Conservation (phyloP, 495 filamentous ascomycete species). For the Trichoderma virens region DNA sequence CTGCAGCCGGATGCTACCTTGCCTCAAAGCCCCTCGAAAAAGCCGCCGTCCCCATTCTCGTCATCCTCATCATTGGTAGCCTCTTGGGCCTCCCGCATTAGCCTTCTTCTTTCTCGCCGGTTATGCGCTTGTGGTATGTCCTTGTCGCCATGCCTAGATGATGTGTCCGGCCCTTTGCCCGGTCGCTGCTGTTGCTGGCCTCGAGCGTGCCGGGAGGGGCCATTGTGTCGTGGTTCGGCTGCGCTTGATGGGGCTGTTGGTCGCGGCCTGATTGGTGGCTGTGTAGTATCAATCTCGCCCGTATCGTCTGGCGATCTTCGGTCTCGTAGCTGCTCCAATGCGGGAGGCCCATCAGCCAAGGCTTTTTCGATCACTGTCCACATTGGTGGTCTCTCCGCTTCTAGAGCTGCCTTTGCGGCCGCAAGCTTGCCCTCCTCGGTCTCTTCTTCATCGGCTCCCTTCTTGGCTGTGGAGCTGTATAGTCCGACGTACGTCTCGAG, state of each 20-base stretch:
- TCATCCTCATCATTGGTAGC: constrained; percentile 6
- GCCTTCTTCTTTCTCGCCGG: constrained; percentile 6
- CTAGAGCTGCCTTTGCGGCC: constrained; percentile 27
- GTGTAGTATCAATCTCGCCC: neutral
- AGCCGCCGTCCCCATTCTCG: constrained; percentile 16
- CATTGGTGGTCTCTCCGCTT: constrained; percentile 45
- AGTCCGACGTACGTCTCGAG: constrained; percentile 72
- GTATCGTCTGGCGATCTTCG: constrained; percentile 15
- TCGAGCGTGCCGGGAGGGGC: neutral
- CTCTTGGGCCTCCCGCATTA: constrained; percentile 7
- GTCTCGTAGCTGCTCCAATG: constrained; percentile 48
- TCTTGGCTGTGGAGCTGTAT: constrained; percentile 40
- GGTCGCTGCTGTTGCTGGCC: neutral
- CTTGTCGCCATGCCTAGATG: neutral
- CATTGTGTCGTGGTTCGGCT: neutral
- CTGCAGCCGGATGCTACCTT: neutral
- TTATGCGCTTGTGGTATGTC: neutral
- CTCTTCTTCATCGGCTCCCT: constrained; percentile 29
- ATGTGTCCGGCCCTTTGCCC: neutral
- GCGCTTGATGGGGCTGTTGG: neutral
- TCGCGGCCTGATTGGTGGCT: constrained; percentile 2
- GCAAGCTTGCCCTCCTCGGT: constrained; percentile 23
- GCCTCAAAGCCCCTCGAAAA: constrained; percentile 23
- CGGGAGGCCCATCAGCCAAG: constrained; percentile 52
- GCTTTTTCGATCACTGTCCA: constrained; percentile 63